Conservation (phyloP, 192 early-diverging fungal species). For the Coemansia sp. region DNA sequence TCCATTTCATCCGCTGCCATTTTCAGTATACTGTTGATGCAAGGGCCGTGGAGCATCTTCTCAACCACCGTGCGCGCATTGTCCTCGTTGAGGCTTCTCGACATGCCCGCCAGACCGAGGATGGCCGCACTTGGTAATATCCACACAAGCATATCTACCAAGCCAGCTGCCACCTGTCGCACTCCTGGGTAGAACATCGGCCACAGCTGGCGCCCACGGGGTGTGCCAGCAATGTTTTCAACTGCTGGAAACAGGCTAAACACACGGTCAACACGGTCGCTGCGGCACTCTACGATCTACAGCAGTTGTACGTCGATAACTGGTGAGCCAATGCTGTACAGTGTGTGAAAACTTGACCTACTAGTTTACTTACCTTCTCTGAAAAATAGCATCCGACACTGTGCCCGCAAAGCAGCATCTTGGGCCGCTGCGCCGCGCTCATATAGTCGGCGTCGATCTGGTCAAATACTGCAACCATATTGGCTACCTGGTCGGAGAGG, state of each 20-base stretch:
- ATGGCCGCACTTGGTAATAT: constrained; percentile 31
- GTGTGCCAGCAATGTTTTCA: constrained; percentile 73
- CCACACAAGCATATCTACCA: constrained; percentile 47
- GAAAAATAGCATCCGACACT: constrained; percentile 48
- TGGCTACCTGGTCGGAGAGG: constrained; percentile 34
- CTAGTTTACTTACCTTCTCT: constrained; percentile 15
- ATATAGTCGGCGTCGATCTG: constrained; percentile 25
- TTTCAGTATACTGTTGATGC: constrained; percentile 65
- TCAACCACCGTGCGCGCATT: constrained; percentile 65
- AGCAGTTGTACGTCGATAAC: constrained; percentile 2
- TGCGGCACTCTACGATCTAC: constrained; percentile 61
- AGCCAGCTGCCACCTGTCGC: constrained; percentile 25
- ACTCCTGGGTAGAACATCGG: constrained; percentile 33
- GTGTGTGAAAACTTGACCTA: too few relatives aligned
- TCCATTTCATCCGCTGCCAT: constrained; percentile 80
- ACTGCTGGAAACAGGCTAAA: constrained; percentile 82
- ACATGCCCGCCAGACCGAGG: constrained; percentile 16
- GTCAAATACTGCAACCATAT: constrained; percentile 48
- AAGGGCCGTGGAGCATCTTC: constrained; percentile 64
- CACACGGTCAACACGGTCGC: constrained; percentile 63
- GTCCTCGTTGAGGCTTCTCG: constrained; percentile 29
- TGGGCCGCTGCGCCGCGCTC: background rate
- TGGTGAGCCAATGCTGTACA: constrained; percentile 5
- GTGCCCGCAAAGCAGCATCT: constrained; percentile 32
- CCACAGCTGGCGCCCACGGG: constrained; percentile 66